These are phyloP conservation scores for Myriosclerotinia duriaeana DNA, from an alignment of 2,329 filamentous ascomycete species.

Conservation along the genomic window DNA sequence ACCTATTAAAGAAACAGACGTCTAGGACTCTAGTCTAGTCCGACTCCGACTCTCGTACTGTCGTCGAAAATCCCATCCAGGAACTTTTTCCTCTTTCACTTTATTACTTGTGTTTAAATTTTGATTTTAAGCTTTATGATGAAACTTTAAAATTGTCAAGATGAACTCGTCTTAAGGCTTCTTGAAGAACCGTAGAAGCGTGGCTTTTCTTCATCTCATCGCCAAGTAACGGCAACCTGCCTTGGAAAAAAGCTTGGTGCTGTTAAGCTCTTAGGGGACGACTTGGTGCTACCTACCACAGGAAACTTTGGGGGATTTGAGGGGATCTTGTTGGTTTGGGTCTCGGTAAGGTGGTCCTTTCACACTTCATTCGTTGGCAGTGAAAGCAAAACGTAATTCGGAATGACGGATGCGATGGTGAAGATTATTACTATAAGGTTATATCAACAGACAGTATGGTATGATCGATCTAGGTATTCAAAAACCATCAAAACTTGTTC, in stretches of 20 bases:
- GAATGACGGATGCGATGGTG: neutral
- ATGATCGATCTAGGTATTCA: too few species aligned
- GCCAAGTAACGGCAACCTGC: slow-evolving; percentile 18
- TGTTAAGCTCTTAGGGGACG: slow-evolving; percentile 15
- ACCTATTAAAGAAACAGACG: neutral
- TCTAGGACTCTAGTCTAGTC: too few species aligned
- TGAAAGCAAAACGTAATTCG: neutral
- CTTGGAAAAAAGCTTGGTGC: slow-evolving; percentile 23
- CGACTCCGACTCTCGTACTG: neutral
- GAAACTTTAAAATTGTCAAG: neutral
- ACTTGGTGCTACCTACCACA: neutral
- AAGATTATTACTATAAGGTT: neutral
- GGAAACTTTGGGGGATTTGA: slow-evolving; percentile 4
- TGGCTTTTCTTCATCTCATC: slow-evolving; percentile 20
- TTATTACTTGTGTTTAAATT: neutral
- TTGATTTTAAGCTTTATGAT: neutral
- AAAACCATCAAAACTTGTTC: neutral
- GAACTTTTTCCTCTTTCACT: neutral
- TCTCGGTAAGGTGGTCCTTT: slow-evolving; percentile 7
- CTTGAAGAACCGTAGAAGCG: neutral
- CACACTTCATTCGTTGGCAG: neutral
- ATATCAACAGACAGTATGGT: too few species aligned
- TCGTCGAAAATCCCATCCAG: neutral
- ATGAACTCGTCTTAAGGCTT: neutral
- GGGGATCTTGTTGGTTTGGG: neutral